phyloP scores from a whole-genome alignment of 208 protist species.

The Leishmania tropica region DNA sequence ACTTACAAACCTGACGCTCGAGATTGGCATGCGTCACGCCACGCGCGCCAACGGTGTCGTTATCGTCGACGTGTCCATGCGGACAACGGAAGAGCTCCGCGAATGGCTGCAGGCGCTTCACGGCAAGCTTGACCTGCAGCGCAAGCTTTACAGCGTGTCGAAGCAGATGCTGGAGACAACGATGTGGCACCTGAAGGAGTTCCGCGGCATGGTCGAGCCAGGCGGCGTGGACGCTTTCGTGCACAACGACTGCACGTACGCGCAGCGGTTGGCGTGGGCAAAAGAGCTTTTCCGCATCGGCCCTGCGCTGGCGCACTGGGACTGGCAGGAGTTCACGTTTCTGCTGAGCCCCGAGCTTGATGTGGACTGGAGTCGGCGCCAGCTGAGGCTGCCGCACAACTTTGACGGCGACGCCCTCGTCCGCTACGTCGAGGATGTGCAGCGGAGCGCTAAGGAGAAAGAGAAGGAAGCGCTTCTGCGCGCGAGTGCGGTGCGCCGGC shows the following conservation, averaged over 20 bases:
- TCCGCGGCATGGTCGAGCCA: constrained; percentile 76
- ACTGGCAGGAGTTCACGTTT: constrained; percentile 92
- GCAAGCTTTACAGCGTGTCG: constrained; percentile 81
- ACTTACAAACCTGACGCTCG: constrained; percentile 78
- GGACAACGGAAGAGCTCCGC: constrained; percentile 48
- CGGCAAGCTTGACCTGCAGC: constrained; percentile 79
- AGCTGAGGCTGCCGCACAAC: constrained; percentile 82
- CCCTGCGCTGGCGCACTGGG: constrained; percentile 79
- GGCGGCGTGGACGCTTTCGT: constrained; percentile 84
- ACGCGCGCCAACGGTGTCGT: constrained; percentile 90
- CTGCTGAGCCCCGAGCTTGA: constrained; percentile 77
- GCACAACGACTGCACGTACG: constrained; percentile 90
- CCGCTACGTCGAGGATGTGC: constrained; percentile 87
- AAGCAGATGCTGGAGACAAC: constrained; percentile 91
- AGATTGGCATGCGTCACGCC: constrained; percentile 75
- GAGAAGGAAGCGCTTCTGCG: constrained; percentile 62
- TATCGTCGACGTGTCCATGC: constrained; percentile 61
- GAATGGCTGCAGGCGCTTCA: constrained; percentile 70
- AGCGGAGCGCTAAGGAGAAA: constrained; percentile 69
- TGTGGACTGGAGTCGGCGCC: constrained; percentile 73
- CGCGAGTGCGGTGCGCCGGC: constrained; percentile 56
- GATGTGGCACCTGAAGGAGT: constrained; percentile 90
- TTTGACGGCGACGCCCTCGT: constrained; percentile 89
- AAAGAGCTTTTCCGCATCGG: constrained; percentile 90
- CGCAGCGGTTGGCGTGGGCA: constrained; percentile 85